Base-by-base conservation (phyloP, 2,329 filamentous ascomycete genomes). In the Microdochium nivale region DNA sequence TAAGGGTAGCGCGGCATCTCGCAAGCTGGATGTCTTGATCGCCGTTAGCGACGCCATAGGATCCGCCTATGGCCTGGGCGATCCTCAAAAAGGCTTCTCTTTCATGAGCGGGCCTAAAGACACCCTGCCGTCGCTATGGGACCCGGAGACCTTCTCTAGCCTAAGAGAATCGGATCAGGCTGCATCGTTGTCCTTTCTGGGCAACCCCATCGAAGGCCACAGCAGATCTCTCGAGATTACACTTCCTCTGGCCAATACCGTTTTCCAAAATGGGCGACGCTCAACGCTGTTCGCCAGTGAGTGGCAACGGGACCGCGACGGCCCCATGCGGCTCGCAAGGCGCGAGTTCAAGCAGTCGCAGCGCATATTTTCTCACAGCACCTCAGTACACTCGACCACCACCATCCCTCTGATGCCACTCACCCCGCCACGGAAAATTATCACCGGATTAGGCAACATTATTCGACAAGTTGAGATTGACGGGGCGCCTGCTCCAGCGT, bases 361-460 rank as follows among this genome's bases (percentile, higher is more conserved):
- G 51, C 58, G 59, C 14, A 63, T 63, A 54, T 52, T 27, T 25
- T 49, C 51, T 7, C 55, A 13, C 24, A 61, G 13, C 51, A 54
- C 44, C 30, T 60, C 47, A 37, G 58, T 49, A 19, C 55, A 58
- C 23, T 55, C 52, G 27, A 37, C 30, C 2, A 51, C 60, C 11
- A 47, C 53, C 11, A 48, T 71, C 0, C 74, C 85, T 0, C 67
- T 91, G 2, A 65, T 83, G 11, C 80, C 86, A 1, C 65, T 91
- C 33, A 88, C 86, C 0, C 64, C 69, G 5, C 76, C 84, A 16
- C 79, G 86, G 19, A 71, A 68, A 47, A 82, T 94, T 33, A 69
- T 76, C 1, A 77, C 80, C 35, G 82, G 83, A 33, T 81, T 91
- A 60, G 89, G 89, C 3, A 95, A 95, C 66, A 92, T 95, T 51